Base-by-base conservation (phyloP, 1,284 basidiomycete species). In the Leccinum pachyderme region DNA sequence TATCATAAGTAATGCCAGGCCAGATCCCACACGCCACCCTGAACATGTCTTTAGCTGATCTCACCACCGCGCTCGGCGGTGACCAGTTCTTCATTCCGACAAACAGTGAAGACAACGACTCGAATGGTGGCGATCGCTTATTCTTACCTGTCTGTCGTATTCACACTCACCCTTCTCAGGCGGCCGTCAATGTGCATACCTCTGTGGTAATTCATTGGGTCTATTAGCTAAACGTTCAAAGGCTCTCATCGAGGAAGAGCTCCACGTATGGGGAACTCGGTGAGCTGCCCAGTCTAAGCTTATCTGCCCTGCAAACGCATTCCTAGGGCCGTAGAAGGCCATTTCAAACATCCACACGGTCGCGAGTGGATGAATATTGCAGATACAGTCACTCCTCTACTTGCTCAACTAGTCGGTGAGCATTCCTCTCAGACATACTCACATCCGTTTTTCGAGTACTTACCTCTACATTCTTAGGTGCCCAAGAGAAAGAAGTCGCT, bases 171-270 rank as follows among this genome's bases (percentile, higher is more conserved):
- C 15, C 27, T 49, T 56, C 47, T 32, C 58, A 81, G 79, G 69
- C 77, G 81, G 84, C 59, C 70, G 72, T 53, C 74, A 79, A 54
- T 84, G 84, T 69, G 84, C 88, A 41, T 99, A 41, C 73, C 85
- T 99, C 50, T 97, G 93, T 72, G 97, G 96, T 46, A 99, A 99
- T 76, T 98, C 95, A 44, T 82, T 99, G 4, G 96, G 96, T 1
- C 80, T 89, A 47, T 78, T 95, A 63, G 83, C 90, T 44, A 92
- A 87, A 69, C 78, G 83, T 39, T 87, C 93, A 24, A 80, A 83
- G 57, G 67, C 80, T 63, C 79, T 93, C 52, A 76, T 99, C 31
- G 74, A 90, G 62, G 85, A 96, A 72, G 97, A 99, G 72, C 73
- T 99, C 47, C 74, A 84, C 50, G 87, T 89, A n/a, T 99, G 96